Percentiles rank a stretch among this genome's conserved stretches.
These are phyloP conservation scores for Linnemannia elongata DNA, from an alignment of 192 early-diverging fungal species.

Conservation along the genomic window DNA sequence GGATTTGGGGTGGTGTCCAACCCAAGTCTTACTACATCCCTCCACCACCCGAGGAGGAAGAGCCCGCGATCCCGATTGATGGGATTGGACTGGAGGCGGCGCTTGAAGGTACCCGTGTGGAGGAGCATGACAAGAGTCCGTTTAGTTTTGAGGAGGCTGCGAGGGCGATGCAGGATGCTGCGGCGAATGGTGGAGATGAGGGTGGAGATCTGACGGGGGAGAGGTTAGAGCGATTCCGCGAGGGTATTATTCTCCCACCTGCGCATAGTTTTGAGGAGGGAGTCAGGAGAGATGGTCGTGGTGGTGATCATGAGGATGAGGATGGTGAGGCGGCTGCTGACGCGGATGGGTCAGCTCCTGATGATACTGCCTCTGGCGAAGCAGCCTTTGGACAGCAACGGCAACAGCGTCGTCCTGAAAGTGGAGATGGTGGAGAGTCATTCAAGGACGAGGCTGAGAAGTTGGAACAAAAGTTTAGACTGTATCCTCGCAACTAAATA, in stretches of 20 bases:
- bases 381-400: too few relatives aligned
- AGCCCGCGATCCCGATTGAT: conserved; percentile 8
- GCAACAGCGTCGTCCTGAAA: neutral
- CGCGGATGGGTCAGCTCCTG: neutral
- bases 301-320: neutral
- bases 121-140: neutral
- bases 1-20: conserved; percentile 39
- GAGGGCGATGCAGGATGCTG: neutral
- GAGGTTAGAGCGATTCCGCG: conserved; percentile 34
- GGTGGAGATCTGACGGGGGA: conserved; percentile 15
- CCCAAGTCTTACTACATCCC: conserved; percentile 27
- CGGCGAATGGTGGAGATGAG: neutral
- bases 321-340: neutral
- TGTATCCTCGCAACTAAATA: neutral
- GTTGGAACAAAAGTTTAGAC: conserved; percentile 15
- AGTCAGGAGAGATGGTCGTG: neutral
- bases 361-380: neutral
- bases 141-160: neutral
- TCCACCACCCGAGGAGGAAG: conserved; percentile 14
- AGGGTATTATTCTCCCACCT: conserved; percentile 35
- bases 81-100: conserved; percentile 21
- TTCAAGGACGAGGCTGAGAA: conserved; percentile 26
- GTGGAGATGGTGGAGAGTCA: neutral
- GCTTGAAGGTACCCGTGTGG: neutral
- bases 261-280: neutral